Percentiles rank a stretch among this genome's conserved stretches.
These are phyloP conservation scores for Kalanchoe fedtschenkoi DNA, from an alignment of 164 flowering plant species.

Conservation along the genomic window DNA sequence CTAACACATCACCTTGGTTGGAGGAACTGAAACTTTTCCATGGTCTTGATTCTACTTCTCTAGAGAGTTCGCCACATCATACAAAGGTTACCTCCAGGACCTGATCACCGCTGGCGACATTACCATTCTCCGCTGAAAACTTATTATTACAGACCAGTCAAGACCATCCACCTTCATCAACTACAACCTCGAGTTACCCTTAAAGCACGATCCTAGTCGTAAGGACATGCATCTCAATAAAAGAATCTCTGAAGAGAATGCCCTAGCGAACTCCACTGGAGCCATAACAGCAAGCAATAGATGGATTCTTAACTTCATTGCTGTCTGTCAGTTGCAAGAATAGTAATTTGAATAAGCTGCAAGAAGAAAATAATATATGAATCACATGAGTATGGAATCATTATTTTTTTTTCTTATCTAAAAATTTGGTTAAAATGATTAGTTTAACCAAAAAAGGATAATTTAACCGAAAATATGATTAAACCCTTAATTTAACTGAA, in stretches of 20 bases:
- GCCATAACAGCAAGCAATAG: constrained; percentile 47
- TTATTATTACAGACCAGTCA: constrained; percentile 30
- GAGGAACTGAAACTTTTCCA: constrained; percentile 80
- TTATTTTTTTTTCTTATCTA: no score
- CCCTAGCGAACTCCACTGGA: constrained; percentile 47
- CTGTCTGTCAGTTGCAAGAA: constrained; percentile 56
- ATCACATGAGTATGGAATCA: no score
- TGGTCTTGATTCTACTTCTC: constrained; percentile 50
- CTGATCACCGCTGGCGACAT: constrained; percentile 78
- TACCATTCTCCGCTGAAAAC: constrained; percentile 61
- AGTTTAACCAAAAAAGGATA: no score
- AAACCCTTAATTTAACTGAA: no score
- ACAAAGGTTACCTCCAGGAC: constrained; percentile 64
- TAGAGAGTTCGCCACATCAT: constrained; percentile 58
- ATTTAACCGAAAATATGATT: no score
- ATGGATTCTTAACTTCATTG: constrained; percentile 81
- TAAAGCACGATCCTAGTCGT: constrained; percentile 27
- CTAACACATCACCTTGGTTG: constrained; percentile 9
- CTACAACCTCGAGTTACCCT: constrained; percentile 62
- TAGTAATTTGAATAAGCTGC: no score
- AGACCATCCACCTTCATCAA: constrained; percentile 33
- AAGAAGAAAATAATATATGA: no score
- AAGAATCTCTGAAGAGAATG: constrained; percentile 42
- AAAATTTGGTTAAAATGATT: no score
- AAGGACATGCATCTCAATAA: constrained; percentile 16